Base-by-base conservation (phyloP, 352 stramenopile species). In the Phytophthora pseudosyringae region DNA sequence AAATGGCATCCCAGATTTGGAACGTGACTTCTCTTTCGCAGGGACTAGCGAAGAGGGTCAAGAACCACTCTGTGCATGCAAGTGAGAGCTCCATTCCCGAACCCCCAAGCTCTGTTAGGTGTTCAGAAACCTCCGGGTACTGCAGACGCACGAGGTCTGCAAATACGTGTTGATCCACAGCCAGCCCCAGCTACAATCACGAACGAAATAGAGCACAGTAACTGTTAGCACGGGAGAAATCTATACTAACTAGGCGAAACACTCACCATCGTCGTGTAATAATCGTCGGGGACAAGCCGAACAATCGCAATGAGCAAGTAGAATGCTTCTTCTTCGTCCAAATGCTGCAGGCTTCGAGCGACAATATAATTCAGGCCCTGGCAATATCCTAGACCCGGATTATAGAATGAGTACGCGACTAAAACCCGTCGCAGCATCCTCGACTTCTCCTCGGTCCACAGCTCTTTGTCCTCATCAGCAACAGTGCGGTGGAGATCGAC, bases 291-390 rank as follows among this genome's bases (percentile, higher is more conserved):
- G 1, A 95, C 81, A 25, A 95, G 67, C 29, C 71, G 68, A 26
- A 94, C 74, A 69, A 97, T 87, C 54, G 87, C 87, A 33, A 82
- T 78, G 13, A 97, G 79, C 38, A 97, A 72, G 64, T 87, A 96
- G 48, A 96, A 97, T 9, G 81, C 71, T 64, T 90, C 78, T 69
- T 93, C 86, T 63, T 95, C 85, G 25, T 65, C 68, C 21, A 93
- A 41, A 59, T 80, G 86, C 45, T 83, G 81, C 11, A 97, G 67
- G 29, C 91, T 71, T 39, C 86, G 74, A 15, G 85, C 80, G 16
- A 89, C 88, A 51, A 97, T 93, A 60, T 94, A 95, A 73, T 97
- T 97, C 40, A 97, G 51, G 4, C 89, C 89, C 54, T 97, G 89
- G 54, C 88, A 96, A 67, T 97, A 97, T 3, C 88, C 88, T 4